Evolutionary conservation across 1,284 basidiomycete genomes (phyloP).

Genomic region (Fistulinella cinereoalba): DNA sequence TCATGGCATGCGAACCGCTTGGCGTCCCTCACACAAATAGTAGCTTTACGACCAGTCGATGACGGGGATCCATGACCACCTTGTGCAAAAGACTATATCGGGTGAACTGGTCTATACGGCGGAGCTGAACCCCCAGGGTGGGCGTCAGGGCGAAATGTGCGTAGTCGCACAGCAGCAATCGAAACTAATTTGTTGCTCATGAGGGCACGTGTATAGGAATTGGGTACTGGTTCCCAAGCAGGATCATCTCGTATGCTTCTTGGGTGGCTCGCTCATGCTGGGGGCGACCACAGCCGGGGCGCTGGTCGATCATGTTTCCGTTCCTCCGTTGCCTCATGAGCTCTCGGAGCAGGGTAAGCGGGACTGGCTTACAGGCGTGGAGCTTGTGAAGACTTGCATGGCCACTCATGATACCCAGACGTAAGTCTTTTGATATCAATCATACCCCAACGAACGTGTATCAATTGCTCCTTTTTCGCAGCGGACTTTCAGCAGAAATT

Average conservation of each 20-base stretch:
- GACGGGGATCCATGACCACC: slow-evolving; percentile 73
- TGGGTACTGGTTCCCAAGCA: slow-evolving; percentile 84
- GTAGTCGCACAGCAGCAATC: slow-evolving; percentile 21
- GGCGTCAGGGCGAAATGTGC: slow-evolving; percentile 47
- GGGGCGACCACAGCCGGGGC: slow-evolving; percentile 76
- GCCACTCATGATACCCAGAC: slow-evolving; percentile 84
- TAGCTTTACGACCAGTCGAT: slow-evolving; percentile 89
- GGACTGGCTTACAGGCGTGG: slow-evolving; percentile 82
- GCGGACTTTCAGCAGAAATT: slow-evolving; percentile 82
- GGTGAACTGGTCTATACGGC: slow-evolving; percentile 74
- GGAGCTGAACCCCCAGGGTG: slow-evolving; percentile 67
- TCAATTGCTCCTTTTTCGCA: too few relatives aligned
- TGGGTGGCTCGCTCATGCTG: slow-evolving; percentile 88
- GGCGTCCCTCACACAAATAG: slow-evolving; percentile 1
- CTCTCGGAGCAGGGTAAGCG: slow-evolving; percentile 57
- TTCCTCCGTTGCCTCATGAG: slow-evolving; percentile 58
- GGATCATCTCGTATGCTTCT: slow-evolving; percentile 95
- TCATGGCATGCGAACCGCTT: neutral
- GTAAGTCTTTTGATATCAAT: slow-evolving; percentile 48
- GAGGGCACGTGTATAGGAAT: slow-evolving; percentile 37
- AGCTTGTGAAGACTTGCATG: slow-evolving; percentile 86
- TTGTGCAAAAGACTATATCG: slow-evolving; percentile 63
- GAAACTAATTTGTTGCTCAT: slow-evolving; percentile 6
- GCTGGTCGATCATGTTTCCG: slow-evolving; percentile 44
- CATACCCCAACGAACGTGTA: too few relatives aligned